Base-by-base conservation (phyloP, 805 yeast genomes). In the Suhomyces sp. region DNA sequence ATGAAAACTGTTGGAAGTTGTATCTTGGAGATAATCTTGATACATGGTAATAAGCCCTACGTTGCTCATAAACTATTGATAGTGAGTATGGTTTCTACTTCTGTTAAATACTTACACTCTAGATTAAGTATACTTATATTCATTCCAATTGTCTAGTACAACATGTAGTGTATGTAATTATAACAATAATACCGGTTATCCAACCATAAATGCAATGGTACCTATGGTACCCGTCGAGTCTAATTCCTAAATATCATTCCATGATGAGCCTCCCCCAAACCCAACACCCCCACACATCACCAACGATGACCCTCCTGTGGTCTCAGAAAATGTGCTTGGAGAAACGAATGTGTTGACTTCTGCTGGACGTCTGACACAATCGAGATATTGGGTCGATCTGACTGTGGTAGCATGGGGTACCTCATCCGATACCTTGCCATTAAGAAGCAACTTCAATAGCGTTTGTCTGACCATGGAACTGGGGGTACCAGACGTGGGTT, bases 221-320 rank as follows among this genome's bases (percentile, higher is more conserved):
- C n/a, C n/a, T n/a, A n/a, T n/a, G n/a, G n/a, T n/a, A n/a, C n/a
- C n/a, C n/a, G n/a, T n/a, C n/a, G n/a, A n/a, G n/a, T n/a, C n/a
- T n/a, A n/a, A n/a, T n/a, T 12, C n/a, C 25, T 36, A 45, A 15
- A 43, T 35, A 33, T 41, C 46, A 19, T 35, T 35, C 44, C 48
- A 42, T 6, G 39, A 43, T 1, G 46, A 29, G 18, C 21, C 27
- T 11, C 44, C 46, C 9, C 48, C 45, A 22, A 37, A 27, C 10
- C 45, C 46, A 23, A 28, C 40, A 14, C 53, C 54, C 3, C 54
- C 53, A 34, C 55, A 50, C 29, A 47, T 33, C 4, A 50, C 42
- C 25, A 50, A 35, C 9, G 51, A 44, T 2, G 51, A 47, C 2
- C 43, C 42, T 6, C 45, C 42, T 4, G 41, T 38, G n/a, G 38